Evolutionary conservation across 768 basidiomycete species (phyloP).

Genomic region (Agrocybe pediades): DNA sequence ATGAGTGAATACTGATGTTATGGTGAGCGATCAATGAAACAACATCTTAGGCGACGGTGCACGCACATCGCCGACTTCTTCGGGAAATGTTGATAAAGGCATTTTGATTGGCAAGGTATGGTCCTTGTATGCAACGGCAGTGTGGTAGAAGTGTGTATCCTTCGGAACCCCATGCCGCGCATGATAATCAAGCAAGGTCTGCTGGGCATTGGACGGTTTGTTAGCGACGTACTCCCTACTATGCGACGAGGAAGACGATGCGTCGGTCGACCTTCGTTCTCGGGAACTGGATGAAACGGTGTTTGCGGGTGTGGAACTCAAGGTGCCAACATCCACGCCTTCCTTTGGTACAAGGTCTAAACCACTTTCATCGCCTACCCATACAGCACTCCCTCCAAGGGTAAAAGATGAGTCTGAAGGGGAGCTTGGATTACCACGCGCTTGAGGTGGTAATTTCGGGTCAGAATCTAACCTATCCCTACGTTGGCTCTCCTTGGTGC

Average conservation of each 20-base stretch:
- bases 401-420: slow-evolving; percentile 77
- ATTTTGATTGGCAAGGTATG: slow-evolving; percentile 88
- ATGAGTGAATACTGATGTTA: slow-evolving; percentile 85
- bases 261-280: slow-evolving; percentile 69
- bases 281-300: slow-evolving; percentile 40
- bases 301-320: slow-evolving; percentile 41
- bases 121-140: slow-evolving; percentile 80
- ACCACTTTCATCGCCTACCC: slow-evolving; percentile 78
- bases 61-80: slow-evolving; percentile 95
- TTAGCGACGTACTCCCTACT: slow-evolving; percentile 40
- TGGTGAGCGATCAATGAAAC: slow-evolving; percentile 3
- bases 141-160: slow-evolving; percentile 95
- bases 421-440: slow-evolving; percentile 43
- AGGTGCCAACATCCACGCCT: slow-evolving; percentile 40
- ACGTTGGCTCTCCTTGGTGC: slow-evolving; percentile 29
- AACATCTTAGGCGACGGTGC: slow-evolving; percentile 2
- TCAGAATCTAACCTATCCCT: slow-evolving; percentile 39
- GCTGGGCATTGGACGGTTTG: slow-evolving; percentile 36
- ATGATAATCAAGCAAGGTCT: slow-evolving; percentile 47
- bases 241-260: slow-evolving; percentile 70
- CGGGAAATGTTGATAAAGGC: slow-evolving; percentile 85
- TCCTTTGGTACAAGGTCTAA: slow-evolving; percentile 52
- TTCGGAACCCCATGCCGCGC: slow-evolving; percentile 56
- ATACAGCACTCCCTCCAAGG: slow-evolving; percentile 79
- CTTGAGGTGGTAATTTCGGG: slow-evolving; percentile 28